Evolutionary conservation across 495 filamentous ascomycete species (phyloP).

Genomic region (Penicillium turbatum): DNA sequence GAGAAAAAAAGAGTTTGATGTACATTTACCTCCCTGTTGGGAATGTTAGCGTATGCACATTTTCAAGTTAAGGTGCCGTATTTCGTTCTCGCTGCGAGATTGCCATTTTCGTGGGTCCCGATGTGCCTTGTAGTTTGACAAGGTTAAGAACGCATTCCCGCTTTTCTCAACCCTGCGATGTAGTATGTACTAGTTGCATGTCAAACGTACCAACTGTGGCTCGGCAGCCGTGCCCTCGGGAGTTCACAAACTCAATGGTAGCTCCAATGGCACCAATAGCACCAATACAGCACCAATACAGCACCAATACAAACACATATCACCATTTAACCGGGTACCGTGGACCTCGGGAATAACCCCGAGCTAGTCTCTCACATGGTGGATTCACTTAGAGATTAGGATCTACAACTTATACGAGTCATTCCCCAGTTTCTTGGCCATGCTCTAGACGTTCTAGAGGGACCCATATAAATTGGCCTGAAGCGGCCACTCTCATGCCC

Average conservation of each 20-base stretch:
- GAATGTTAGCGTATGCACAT: not conserved
- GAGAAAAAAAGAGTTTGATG: not conserved
- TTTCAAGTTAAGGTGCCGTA: not conserved
- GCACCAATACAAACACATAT: not conserved
- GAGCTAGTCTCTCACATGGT: not conserved
- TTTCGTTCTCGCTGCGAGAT: not conserved
- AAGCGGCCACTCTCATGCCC: not conserved
- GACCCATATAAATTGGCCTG: not conserved
- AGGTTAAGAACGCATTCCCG: too few species aligned
- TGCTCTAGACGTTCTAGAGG: not conserved
- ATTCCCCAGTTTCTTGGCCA: not conserved
- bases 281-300: too few species aligned
- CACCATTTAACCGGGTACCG: not conserved
- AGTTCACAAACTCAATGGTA: not conserved
- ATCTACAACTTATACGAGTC: slow-evolving; percentile 14
- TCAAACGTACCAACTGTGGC: not conserved
- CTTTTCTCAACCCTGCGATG: too few species aligned
- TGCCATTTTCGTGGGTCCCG: not conserved
- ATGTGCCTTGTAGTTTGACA: too few species aligned
- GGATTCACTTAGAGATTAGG: slow-evolving; percentile 3
- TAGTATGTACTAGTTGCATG: not conserved
- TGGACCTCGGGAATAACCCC: not conserved
- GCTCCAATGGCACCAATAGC: too few species aligned
- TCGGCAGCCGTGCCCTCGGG: not conserved
- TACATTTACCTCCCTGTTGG: not conserved